phyloP scores from a whole-genome alignment of 192 early-diverging fungal species.

The Backusella liffmaniae region DNA sequence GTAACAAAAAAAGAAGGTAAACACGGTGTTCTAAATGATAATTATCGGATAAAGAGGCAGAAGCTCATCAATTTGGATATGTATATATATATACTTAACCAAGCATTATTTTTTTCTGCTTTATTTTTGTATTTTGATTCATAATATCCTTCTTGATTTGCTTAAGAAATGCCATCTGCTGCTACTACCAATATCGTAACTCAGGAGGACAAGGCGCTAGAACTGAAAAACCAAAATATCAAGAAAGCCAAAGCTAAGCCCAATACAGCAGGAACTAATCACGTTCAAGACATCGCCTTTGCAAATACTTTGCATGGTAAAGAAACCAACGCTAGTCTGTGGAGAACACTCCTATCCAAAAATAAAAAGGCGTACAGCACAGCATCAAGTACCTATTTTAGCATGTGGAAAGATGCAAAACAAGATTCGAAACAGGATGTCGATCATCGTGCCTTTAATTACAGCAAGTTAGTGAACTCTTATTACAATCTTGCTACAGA shows the following conservation, averaged over 20 bases:
- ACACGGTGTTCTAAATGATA: neutral
- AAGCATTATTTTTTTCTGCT: neutral
- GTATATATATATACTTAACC: neutral
- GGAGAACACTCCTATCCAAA: slow-evolving; percentile 55
- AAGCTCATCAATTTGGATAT: neutral
- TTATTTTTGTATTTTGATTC: neutral
- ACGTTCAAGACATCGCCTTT: slow-evolving; percentile 49
- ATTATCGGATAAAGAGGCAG: neutral
- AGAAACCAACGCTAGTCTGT: slow-evolving; percentile 35
- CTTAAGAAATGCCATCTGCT: neutral
- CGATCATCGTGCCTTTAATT: slow-evolving; percentile 54
- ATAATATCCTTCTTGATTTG: neutral
- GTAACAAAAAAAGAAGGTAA: neutral
- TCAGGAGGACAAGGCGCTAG: neutral
- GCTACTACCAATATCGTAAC: neutral
- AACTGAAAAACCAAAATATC: neutral
- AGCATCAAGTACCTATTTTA: slow-evolving; percentile 66
- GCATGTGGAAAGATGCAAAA: slow-evolving; percentile 62
- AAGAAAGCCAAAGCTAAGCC: slow-evolving; percentile 8
- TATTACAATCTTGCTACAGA: slow-evolving; percentile 82
- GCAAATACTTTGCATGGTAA: slow-evolving; percentile 55
- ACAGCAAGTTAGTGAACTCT: slow-evolving; percentile 73
- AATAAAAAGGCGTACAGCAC: slow-evolving; percentile 61
- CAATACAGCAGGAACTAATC: slow-evolving; percentile 21
- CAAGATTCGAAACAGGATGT: slow-evolving; percentile 57